These are phyloP conservation scores for Neurospora intermedia DNA, from an alignment of 495 filamentous ascomycete genomes.

Conservation along the genomic window DNA sequence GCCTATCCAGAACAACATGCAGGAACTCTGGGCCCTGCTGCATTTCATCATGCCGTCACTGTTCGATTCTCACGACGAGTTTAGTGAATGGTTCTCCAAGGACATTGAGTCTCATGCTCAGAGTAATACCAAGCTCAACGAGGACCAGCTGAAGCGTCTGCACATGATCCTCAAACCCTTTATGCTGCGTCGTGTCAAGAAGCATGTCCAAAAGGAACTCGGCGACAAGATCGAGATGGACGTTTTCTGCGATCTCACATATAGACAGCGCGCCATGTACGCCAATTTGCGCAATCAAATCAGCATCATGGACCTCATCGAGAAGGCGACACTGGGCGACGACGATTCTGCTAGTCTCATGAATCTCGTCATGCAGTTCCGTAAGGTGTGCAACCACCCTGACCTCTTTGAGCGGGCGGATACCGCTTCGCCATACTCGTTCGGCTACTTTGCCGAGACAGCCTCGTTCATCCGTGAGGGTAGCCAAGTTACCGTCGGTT, in stretches of 20 bases:
- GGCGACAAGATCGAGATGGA: constrained; percentile 98
- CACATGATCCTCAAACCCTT: constrained; percentile 99
- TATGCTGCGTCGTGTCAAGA: constrained; percentile 98
- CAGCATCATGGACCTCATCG: constrained; percentile 95
- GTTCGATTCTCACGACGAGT: constrained; percentile 98
- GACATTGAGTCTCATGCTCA: constrained; percentile 98
- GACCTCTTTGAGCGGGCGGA: constrained; percentile 95
- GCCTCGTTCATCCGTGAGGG: constrained; percentile 91
- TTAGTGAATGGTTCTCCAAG: constrained; percentile 99
- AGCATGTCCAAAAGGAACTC: constrained; percentile 96
- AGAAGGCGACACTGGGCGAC: constrained; percentile 90
- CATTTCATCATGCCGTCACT: constrained; percentile 99
- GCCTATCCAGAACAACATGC: constrained; percentile 99
- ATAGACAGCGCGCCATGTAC: constrained; percentile 94
- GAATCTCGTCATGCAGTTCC: constrained; percentile 99
- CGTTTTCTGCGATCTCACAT: constrained; percentile 92
- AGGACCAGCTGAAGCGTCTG: constrained; percentile 88
- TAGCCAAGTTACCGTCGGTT: constrained; percentile 62
- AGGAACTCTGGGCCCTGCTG: constrained; percentile 92
- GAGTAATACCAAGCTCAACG: constrained; percentile 96
- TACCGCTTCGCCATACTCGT: constrained; percentile 73
- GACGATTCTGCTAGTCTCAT: constrained; percentile 94
- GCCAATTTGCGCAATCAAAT: constrained; percentile 86
- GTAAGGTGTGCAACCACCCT: constrained; percentile 98
- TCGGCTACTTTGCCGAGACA: constrained; percentile 81